phyloP scores from a whole-genome alignment of 495 filamentous ascomycete species.

The Amniculicola lignicola region DNA sequence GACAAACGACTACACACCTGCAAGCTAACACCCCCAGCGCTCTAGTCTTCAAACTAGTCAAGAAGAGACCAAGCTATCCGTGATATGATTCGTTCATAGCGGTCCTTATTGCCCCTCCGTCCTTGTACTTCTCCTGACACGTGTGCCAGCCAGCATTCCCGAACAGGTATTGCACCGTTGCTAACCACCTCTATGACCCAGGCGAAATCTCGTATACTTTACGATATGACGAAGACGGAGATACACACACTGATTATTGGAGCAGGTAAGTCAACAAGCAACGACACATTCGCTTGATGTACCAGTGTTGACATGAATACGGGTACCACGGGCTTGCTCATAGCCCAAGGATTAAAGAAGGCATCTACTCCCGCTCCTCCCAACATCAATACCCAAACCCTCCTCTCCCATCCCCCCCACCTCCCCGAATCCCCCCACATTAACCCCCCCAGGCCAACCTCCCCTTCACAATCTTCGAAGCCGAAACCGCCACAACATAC shows the following conservation, averaged over 20 bases:
- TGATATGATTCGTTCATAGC: too few relatives aligned
- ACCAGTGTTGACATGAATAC: background rate
- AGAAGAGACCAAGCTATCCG: too few relatives aligned
- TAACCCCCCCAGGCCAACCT: conserved; percentile 6
- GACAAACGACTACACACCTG: too few relatives aligned
- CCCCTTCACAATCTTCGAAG: conserved; percentile 19
- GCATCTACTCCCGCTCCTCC: too few relatives aligned
- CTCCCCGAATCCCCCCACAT: background rate
- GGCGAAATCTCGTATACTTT: too few relatives aligned
- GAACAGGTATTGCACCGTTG: too few relatives aligned
- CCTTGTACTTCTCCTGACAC: too few relatives aligned
- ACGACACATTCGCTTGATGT: background rate
- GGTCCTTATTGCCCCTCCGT: too few relatives aligned
- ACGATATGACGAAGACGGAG: conserved; percentile 8
- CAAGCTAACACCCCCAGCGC: too few relatives aligned
- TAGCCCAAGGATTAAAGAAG: conserved; percentile 26
- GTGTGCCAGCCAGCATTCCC: too few relatives aligned
- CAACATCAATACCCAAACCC: background rate
- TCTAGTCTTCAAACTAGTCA: too few relatives aligned
- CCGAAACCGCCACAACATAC: conserved; percentile 14
- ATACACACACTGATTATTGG: conserved; percentile 25
- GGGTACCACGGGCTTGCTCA: conserved; percentile 27
- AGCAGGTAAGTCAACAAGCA: conserved; percentile 9
- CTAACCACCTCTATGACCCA: too few relatives aligned
- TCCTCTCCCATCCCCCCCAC: background rate